These are phyloP conservation scores for Eucalyptus marginata DNA, from an alignment of 345 rosid species.

Conservation along the genomic window DNA sequence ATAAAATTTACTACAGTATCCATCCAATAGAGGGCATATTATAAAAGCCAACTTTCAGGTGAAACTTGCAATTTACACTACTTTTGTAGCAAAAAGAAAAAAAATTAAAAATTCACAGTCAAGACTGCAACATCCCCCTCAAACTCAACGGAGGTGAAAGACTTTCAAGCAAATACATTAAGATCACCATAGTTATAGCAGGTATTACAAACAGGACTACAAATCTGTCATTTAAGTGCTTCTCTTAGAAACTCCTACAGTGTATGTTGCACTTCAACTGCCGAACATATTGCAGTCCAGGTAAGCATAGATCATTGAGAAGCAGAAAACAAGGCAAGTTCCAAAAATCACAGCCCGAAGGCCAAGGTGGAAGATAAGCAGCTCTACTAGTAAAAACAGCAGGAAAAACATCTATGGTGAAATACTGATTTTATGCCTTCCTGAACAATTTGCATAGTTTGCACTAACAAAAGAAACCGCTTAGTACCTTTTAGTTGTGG, in stretches of 20 bases:
- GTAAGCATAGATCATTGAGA: not conserved
- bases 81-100: not conserved
- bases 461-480: not conserved
- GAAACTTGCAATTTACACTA: not conserved
- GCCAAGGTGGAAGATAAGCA: not conserved
- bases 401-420: not conserved
- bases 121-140: not conserved
- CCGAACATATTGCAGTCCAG: not conserved
- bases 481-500: conserved; percentile 59
- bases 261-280: not conserved
- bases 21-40: not conserved
- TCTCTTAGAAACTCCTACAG: not conserved
- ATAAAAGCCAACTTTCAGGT: not conserved
- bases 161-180: not conserved
- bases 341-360: not conserved
- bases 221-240: not conserved
- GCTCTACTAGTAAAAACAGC: not conserved
- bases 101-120: not conserved
- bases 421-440: not conserved
- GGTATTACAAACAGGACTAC: not conserved
- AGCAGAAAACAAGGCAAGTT: not conserved
- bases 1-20: not conserved
- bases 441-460: not conserved
- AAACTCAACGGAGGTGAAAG: not conserved
- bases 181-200: not conserved